These are phyloP conservation scores for Phytopythium boreale DNA, from an alignment of 352 stramenopile species.

Conservation along the genomic window DNA sequence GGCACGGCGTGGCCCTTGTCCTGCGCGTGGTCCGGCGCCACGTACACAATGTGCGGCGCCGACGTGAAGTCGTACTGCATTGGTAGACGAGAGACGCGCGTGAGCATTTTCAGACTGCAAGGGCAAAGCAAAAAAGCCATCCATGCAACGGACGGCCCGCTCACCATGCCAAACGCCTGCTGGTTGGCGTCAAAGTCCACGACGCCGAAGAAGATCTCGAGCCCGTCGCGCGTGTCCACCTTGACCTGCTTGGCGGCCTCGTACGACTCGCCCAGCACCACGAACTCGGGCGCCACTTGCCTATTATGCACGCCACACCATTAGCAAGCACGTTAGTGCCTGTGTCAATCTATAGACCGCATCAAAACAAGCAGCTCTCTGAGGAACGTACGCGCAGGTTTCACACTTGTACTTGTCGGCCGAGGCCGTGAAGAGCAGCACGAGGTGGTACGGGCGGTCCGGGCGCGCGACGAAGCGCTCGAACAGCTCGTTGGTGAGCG, in stretches of 20 bases:
- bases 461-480: conserved; percentile 51
- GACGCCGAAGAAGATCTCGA: conserved; percentile 75
- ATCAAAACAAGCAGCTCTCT: no score
- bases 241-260: conserved; percentile 58
- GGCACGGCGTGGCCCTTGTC: conserved; percentile 49
- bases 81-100: neutral
- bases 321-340: neutral
- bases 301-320: conserved; percentile 13
- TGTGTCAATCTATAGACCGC: neutral
- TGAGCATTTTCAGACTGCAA: neutral
- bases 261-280: conserved; percentile 63
- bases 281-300: conserved; percentile 67
- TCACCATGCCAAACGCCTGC: conserved; percentile 57
- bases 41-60: conserved; percentile 72
- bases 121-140: neutral
- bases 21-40: conserved; percentile 53
- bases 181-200: conserved; percentile 79
- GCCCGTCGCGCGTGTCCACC: conserved; percentile 67
- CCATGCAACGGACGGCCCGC: neutral
- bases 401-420: conserved; percentile 77
- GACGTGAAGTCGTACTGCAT: conserved; percentile 74
- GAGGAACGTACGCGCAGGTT: conserved; percentile 67
- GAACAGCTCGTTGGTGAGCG: conserved; percentile 58
- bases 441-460: conserved; percentile 77
- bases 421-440: conserved; percentile 76